A percentile compares a stretch with the other conserved stretches of the same genome.
Evolutionary conservation across 2,329 filamentous ascomycete genomes (phyloP).

Genomic region (Pseudonectria buxi): DNA sequence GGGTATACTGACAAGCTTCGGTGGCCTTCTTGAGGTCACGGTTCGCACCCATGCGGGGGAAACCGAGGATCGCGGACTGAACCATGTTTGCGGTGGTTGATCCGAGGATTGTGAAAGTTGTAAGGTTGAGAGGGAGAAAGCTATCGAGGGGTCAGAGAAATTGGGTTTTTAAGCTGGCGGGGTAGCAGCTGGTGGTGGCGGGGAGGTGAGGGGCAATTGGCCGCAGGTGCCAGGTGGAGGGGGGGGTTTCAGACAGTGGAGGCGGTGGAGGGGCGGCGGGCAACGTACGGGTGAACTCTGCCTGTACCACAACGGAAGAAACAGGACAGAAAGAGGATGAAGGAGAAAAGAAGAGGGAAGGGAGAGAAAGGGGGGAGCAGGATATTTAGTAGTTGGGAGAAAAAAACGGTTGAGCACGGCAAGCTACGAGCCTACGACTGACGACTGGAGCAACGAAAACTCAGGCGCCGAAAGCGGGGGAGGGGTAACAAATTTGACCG

Average conservation of each 20-base stretch:
- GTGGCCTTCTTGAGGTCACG: conserved; percentile 99
- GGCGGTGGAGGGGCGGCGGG: neutral
- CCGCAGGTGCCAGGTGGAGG: conserved; percentile 1
- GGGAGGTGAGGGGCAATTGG: conserved; percentile 15
- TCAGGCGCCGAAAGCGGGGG: conserved; percentile 30
- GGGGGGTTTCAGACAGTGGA: neutral
- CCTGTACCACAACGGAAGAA: conserved; percentile 24
- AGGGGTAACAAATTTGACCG: conserved; percentile 22
- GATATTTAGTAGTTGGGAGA: conserved; percentile 6
- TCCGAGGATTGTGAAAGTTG: conserved; percentile 15
- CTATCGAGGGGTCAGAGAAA: conserved; percentile 10
- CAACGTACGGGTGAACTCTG: conserved; percentile 20
- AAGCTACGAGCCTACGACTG: conserved; percentile 8
- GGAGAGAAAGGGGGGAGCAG: conserved; percentile 13
- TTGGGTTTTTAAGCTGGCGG: conserved; percentile 1
- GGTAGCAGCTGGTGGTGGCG: conserved; percentile 6
- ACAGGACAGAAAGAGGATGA: conserved; percentile 15
- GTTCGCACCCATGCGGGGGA: conserved; percentile 96
- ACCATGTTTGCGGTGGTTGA: conserved; percentile 46
- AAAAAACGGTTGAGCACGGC: conserved; percentile 14
- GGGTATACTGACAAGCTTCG: conserved; percentile 67
- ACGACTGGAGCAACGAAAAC: conserved; percentile 12
- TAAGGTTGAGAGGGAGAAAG: conserved; percentile 10
- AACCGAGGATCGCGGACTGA: conserved; percentile 80
- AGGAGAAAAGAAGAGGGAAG: conserved; percentile 15